phyloP scores from a whole-genome alignment of 257 asterid genomes.

The Solanum medicagineum region DNA sequence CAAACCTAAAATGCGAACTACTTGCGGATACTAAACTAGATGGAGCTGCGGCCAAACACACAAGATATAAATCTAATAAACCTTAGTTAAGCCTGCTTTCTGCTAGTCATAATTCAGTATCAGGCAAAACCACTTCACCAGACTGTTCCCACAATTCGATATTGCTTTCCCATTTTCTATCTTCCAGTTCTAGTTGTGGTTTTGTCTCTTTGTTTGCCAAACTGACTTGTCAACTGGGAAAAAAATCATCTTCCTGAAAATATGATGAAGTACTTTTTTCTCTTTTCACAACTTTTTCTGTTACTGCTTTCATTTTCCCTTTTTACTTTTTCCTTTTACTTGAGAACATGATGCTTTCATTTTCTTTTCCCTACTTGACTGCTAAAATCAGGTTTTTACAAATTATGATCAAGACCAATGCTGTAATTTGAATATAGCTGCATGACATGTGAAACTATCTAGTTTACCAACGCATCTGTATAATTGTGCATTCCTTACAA shows the following conservation, averaged over 20 bases:
- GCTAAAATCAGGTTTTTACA: neutral
- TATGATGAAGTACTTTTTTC: neutral
- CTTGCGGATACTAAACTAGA: neutral
- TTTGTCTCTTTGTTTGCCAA: neutral
- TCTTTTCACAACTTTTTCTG: neutral
- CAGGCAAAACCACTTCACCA: neutral
- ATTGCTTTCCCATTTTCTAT: neutral
- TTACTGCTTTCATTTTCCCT: neutral
- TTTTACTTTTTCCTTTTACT: neutral
- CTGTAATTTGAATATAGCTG: neutral
- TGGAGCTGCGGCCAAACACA: neutral
- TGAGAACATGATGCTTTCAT: neutral
- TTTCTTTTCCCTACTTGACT: neutral
- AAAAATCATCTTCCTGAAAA: neutral
- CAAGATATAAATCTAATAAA: neutral
- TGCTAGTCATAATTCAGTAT: neutral
- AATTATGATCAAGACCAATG: neutral
- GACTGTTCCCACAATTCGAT: neutral
- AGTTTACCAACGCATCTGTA: neutral
- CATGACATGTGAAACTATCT: neutral
- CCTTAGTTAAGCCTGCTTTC: neutral
- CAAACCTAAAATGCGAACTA: neutral
- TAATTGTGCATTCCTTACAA: neutral
- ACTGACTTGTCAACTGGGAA: neutral
- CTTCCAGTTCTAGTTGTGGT: neutral